Evolutionary conservation across 192 early-diverging fungal genomes (phyloP).

Genomic region (Irineochytrium annulatum): DNA sequence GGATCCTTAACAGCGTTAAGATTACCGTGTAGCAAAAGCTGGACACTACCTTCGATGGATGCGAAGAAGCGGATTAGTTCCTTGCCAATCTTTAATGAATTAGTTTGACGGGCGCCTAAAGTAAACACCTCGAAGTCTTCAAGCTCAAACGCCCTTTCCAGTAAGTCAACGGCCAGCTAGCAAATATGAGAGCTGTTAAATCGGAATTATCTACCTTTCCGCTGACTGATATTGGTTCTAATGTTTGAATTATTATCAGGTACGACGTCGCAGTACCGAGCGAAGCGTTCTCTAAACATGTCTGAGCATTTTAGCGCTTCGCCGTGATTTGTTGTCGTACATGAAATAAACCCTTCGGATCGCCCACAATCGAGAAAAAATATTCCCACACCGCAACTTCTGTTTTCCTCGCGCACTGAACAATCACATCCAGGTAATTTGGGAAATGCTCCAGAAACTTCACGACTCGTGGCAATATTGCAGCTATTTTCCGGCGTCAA

Average conservation of each 20-base stretch:
- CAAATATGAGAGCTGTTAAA: neutral
- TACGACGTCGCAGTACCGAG: conserved; percentile 88
- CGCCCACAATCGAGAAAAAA: conserved; percentile 81
- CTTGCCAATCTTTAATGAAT: conserved; percentile 55
- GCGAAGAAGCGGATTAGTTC: conserved; percentile 74
- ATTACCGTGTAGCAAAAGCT: neutral
- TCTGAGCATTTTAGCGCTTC: conserved; percentile 23
- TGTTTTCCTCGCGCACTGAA: conserved; percentile 94
- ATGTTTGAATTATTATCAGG: conserved; percentile 86
- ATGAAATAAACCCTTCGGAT: conserved; percentile 79
- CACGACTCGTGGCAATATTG: conserved; percentile 67
- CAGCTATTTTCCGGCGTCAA: conserved; percentile 21
- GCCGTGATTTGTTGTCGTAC: conserved; percentile 33
- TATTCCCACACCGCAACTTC: conserved; percentile 88
- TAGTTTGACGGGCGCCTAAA: conserved; percentile 7
- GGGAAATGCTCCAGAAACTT: conserved; percentile 77
- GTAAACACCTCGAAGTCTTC: conserved; percentile 67
- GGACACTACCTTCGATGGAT: conserved; percentile 63
- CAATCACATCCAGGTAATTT: conserved; percentile 80
- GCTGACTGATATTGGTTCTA: conserved; percentile 68
- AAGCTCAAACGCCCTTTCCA: conserved; percentile 67
- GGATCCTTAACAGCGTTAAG: neutral
- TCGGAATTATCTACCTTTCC: conserved; percentile 44
- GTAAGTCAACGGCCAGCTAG: conserved; percentile 55
- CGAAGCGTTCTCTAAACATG: conserved; percentile 63